Evolutionary conservation across 306 rosid genomes (phyloP).

Genomic region (Prunus dulcis): DNA sequence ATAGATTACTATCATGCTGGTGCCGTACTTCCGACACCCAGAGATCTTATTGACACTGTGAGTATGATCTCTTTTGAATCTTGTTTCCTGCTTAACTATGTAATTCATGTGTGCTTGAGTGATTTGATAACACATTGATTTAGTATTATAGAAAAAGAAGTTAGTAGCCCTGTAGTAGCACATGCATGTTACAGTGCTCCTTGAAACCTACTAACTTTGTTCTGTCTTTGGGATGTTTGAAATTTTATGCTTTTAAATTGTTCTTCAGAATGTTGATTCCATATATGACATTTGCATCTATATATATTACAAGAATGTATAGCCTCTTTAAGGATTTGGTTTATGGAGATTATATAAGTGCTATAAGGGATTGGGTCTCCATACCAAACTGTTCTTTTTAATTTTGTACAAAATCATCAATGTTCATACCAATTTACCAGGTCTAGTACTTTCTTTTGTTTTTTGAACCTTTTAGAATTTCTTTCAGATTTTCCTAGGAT

Average conservation of each 20-base stretch:
- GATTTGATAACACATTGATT: not conserved
- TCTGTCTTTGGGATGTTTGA: not conserved
- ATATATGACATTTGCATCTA: not conserved
- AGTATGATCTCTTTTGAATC: conserved; percentile 23
- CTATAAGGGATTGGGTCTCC: not conserved
- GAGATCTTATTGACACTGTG: conserved; percentile 88
- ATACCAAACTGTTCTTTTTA: not conserved
- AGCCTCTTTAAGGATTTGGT: not conserved
- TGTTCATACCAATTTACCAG: not conserved
- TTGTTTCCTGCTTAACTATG: not conserved
- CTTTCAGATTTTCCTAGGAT: not conserved
- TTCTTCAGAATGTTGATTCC: not conserved
- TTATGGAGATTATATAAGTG: not conserved
- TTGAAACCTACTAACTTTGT: not conserved
- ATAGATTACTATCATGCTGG: conserved; percentile 88
- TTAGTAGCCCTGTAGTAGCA: not conserved
- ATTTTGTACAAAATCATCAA: not conserved
- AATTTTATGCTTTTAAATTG: not conserved
- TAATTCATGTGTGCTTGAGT: not conserved
- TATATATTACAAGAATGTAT: not conserved
- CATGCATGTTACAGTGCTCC: not conserved
- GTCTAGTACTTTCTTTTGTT: not conserved
- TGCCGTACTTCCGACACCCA: conserved; percentile 79
- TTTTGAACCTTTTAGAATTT: not conserved
- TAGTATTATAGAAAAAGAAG: not conserved